Percentiles rank a stretch among this genome's conserved stretches.
These are phyloP conservation scores for Lecanosticta acicola DNA, from an alignment of 2,329 filamentous ascomycete species.

Conservation along the genomic window DNA sequence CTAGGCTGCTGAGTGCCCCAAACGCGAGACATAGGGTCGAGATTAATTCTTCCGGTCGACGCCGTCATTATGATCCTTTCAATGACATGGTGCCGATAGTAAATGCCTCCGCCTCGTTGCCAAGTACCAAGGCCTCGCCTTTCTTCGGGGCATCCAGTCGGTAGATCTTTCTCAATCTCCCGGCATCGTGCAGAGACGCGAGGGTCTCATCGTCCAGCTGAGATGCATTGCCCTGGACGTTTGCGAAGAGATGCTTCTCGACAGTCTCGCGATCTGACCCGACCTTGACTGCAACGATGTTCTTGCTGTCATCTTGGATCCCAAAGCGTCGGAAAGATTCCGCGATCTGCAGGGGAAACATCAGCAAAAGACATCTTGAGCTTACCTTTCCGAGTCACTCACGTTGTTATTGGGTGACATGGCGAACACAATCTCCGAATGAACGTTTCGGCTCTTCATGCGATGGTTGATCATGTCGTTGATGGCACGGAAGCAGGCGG, in stretches of 20 bases:
- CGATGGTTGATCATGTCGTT: conserved; percentile 56
- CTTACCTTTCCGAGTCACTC: conserved; percentile 22
- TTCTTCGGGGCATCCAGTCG: conserved; percentile 60
- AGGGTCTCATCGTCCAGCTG: conserved; percentile 62
- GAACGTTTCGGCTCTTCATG: conserved; percentile 76
- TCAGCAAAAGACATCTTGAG: conserved; percentile 10
- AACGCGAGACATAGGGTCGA: too few relatives aligned
- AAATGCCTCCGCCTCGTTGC: conserved; percentile 58
- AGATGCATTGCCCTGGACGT: conserved; percentile 57
- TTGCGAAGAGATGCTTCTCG: conserved; percentile 54
- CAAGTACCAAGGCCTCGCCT: conserved; percentile 14
- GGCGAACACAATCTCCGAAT: conserved; percentile 79
- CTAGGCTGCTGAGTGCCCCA: too few relatives aligned
- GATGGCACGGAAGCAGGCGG: conserved; percentile 72
- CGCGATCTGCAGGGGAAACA: conserved; percentile 60
- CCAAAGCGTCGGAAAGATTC: conserved; percentile 89
- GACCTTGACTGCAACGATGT: conserved; percentile 78
- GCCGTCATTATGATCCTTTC: conserved; percentile 50
- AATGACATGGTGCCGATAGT: conserved; percentile 75
- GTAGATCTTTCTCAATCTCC: conserved; percentile 75
- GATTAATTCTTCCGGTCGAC: too few relatives aligned
- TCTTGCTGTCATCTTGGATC: conserved; percentile 62
- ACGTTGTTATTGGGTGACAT: conserved; percentile 81
- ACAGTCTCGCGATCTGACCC: conserved; percentile 41
- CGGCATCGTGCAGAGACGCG: conserved; percentile 54